Conservation (phyloP, 2,329 filamentous ascomycete species). For the Calonectria montana region DNA sequence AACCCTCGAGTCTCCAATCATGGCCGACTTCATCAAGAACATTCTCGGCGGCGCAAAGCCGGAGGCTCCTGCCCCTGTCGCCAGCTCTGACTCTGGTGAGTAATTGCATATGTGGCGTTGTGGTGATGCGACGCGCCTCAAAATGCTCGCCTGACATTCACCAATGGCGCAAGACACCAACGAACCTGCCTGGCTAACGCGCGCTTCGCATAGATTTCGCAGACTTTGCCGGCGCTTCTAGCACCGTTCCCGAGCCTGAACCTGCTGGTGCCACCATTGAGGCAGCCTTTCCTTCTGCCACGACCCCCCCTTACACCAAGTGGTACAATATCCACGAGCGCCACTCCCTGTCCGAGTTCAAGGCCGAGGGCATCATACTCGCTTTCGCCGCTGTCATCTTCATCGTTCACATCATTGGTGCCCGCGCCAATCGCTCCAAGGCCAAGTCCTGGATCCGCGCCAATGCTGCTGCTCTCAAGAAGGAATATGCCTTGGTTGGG, state of each 20-base stretch:
- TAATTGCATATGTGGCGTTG: constrained; percentile 28
- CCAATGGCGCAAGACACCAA: constrained; percentile 4
- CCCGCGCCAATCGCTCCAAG: constrained; percentile 81
- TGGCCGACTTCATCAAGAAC: constrained; percentile 73
- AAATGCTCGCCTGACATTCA: constrained; percentile 5
- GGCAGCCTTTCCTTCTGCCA: constrained; percentile 59
- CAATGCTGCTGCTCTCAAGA: constrained; percentile 76
- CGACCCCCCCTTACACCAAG: constrained; percentile 80
- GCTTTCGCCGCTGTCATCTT: constrained; percentile 80
- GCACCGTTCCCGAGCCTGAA: constrained; percentile 67
- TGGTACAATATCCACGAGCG: constrained; percentile 99
- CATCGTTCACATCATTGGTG: constrained; percentile 83
- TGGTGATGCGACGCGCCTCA: constrained; percentile 19
- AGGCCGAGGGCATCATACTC: constrained; percentile 85
- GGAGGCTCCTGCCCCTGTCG: constrained; percentile 53
- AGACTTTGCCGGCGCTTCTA: constrained; percentile 86
- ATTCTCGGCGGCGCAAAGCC: constrained; percentile 75
- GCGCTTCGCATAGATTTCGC: constrained; percentile 77
- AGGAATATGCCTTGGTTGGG: constrained; percentile 90
- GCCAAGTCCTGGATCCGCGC: constrained; percentile 84
- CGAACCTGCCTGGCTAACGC: constrained; percentile 38
- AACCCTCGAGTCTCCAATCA: constrained; percentile 45
- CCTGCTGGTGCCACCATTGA: constrained; percentile 60
- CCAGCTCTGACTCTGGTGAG: constrained; percentile 74
- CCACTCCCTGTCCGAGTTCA: constrained; percentile 85